Conservation (phyloP, 495 filamentous ascomycete species). For the Hamigera avellanea region DNA sequence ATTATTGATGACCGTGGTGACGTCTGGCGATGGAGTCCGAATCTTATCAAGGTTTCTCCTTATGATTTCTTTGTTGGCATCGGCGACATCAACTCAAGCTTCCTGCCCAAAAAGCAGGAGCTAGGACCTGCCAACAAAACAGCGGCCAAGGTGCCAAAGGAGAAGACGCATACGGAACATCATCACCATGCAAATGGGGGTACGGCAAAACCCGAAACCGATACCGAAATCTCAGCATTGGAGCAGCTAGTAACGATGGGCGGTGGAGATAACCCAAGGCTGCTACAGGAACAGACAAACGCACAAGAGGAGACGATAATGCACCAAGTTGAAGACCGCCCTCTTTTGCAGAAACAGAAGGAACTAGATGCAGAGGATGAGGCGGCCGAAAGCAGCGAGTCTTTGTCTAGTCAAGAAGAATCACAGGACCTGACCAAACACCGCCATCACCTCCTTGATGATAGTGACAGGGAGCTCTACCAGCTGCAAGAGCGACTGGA, state of each 20-base stretch:
- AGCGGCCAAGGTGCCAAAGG: constrained; percentile 8
- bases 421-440: constrained; percentile 32
- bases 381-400: constrained; percentile 35
- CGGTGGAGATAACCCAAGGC: constrained; percentile 55
- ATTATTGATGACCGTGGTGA: constrained; percentile 97
- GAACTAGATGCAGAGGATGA: constrained; percentile 77
- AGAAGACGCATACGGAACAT: constrained; percentile 14
- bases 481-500: constrained; percentile 63
- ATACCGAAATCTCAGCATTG: constrained; percentile 42
- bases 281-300: constrained; percentile 62
- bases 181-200: constrained; percentile 26
- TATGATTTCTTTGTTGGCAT: constrained; percentile 98
- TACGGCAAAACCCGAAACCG: constrained; percentile 16
- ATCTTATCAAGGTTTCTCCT: constrained; percentile 86
- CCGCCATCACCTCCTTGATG: constrained; percentile 70
- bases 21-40: constrained; percentile 92
- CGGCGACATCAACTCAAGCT: constrained; percentile 97
- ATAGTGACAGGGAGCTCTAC: constrained; percentile 71
- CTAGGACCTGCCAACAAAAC: constrained; percentile 27
- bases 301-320: constrained; percentile 77
- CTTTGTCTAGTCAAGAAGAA: constrained; percentile 27
- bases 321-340: constrained; percentile 79
- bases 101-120: constrained; percentile 81
- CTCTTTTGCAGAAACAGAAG: constrained; percentile 78
- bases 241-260: constrained; percentile 71